Conservation (phyloP, 495 filamentous ascomycete species). For the Aspergillus asperescens region DNA sequence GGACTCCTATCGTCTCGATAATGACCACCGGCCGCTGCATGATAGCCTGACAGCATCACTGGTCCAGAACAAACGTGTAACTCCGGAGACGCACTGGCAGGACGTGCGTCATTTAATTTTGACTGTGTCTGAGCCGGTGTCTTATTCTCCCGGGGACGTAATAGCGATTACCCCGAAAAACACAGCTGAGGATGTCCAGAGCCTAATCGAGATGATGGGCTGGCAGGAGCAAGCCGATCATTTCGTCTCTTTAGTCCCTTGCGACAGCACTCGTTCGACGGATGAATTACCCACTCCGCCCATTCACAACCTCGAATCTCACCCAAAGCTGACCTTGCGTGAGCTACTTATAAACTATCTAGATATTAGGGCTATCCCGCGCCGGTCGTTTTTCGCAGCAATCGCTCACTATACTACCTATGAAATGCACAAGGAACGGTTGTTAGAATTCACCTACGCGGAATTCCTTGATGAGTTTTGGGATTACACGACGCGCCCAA, state of each 20-base stretch:
- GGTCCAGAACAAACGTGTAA: constrained; percentile 62
- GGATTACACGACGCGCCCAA: constrained; percentile 90
- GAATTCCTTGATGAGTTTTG: constrained; percentile 82
- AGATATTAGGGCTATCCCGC: constrained; percentile 83
- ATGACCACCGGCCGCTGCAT: constrained; percentile 49
- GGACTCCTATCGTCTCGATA: constrained; percentile 37
- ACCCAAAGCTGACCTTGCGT: constrained; percentile 59
- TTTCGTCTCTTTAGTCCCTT: constrained; percentile 47
- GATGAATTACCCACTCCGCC: constrained; percentile 35
- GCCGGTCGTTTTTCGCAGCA: constrained; percentile 73
- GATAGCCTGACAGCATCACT: constrained; percentile 39
- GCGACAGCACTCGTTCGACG: constrained; percentile 12
- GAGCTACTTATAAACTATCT: constrained; percentile 73
- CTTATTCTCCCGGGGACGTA: constrained; percentile 66
- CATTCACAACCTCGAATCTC: constrained; percentile 37
- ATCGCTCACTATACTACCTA: constrained; percentile 70
- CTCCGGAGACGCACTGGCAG: constrained; percentile 77
- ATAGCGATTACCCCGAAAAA: constrained; percentile 83
- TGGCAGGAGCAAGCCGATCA: constrained; percentile 70
- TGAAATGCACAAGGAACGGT: constrained; percentile 67
- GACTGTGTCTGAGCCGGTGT: constrained; percentile 37
- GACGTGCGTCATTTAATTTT: constrained; percentile 80
- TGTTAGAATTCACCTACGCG: constrained; percentile 73
- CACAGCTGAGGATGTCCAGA: constrained; percentile 67
- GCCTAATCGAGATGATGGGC: constrained; percentile 66